Evolutionary conservation across 2,329 filamentous ascomycete species (phyloP), one percentile per base, ranked within the genome.

Genomic region (Sphaerulina vaccinii): DNA sequence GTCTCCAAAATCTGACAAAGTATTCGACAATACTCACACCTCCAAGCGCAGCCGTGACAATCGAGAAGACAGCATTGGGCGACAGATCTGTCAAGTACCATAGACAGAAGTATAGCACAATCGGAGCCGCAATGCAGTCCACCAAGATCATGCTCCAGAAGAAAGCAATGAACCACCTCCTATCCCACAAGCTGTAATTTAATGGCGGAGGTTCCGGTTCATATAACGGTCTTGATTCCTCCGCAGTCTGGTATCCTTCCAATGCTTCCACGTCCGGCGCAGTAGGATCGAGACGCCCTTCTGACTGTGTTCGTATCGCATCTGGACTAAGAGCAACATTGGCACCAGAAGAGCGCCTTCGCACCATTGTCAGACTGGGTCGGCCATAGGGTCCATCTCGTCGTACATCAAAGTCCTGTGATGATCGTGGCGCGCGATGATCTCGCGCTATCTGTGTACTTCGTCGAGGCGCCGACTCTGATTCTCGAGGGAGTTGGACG

Each of bases 71-170:
- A 29, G 74, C 71, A 44, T 78, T 79, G 38, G 74, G 73, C 0
- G 72, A 74, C 24, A 84, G 63, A 21, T 58, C 44, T 8, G 79
- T 78, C 56, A 73, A 74, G 57, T 83, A 83, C 78, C 79, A 83
- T 32, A 85, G 70, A 42, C 76, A 73, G 70, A 80, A 85, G 68
- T 84, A 85, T 2, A 85, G 71, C 2, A 73, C 75, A 52, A 84
- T 73, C 15, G 82, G 82, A 68, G 82, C 79, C 51, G 72, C 76
- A 53, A 82, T 71, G 44, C 77, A 80, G 68, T 85, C 82, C 52
- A 84, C 61, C 18, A 84, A 63, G 50, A 84, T 81, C 35, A 85
- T 64, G 0, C 70, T 70, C 81, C 81, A 84, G 69, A 84, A 84
- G 55, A 80, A 68, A 32, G 74, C 69, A 55, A 84, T 82, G 27